These are phyloP conservation scores for Globisporangium radiosum DNA, from an alignment of 352 stramenopile genomes.

Conservation along the genomic window DNA sequence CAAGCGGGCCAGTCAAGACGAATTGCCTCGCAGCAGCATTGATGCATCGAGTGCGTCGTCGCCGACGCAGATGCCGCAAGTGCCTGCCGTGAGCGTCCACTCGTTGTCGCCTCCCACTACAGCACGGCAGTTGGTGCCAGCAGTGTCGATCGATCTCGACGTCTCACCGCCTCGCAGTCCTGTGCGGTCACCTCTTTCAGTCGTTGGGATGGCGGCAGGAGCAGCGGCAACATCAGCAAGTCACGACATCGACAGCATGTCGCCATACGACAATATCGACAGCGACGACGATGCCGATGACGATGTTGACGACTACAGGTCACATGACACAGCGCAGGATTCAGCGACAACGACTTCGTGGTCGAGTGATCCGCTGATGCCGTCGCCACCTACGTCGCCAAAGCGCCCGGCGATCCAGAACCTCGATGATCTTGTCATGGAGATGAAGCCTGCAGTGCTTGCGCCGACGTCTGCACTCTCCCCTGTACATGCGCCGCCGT, in stretches of 20 bases:
- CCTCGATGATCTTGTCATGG: constrained; percentile 6
- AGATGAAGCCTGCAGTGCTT: background rate
- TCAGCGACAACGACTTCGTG: background rate
- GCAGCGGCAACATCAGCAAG: background rate
- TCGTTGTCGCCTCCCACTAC: background rate
- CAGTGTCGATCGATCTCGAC: background rate
- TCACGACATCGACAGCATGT: background rate
- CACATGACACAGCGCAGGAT: background rate
- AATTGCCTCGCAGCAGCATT: background rate
- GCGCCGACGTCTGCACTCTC: background rate
- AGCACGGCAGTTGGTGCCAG: background rate
- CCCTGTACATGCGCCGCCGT: background rate
- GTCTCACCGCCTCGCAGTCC: background rate
- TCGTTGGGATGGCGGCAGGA: too few species aligned
- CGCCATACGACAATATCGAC: background rate
- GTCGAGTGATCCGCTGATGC: background rate
- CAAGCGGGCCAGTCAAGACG: too few species aligned
- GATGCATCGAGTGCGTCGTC: background rate
- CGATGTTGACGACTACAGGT: background rate
- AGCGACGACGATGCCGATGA: background rate
- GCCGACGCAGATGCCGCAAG: background rate
- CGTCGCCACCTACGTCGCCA: constrained; percentile 6
- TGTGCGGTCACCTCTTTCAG: too few species aligned
- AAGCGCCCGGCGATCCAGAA: constrained; percentile 3
- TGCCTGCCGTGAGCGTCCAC: background rate